Conservation (phyloP, 768 basidiomycete genomes). For the Lentinula boryana region DNA sequence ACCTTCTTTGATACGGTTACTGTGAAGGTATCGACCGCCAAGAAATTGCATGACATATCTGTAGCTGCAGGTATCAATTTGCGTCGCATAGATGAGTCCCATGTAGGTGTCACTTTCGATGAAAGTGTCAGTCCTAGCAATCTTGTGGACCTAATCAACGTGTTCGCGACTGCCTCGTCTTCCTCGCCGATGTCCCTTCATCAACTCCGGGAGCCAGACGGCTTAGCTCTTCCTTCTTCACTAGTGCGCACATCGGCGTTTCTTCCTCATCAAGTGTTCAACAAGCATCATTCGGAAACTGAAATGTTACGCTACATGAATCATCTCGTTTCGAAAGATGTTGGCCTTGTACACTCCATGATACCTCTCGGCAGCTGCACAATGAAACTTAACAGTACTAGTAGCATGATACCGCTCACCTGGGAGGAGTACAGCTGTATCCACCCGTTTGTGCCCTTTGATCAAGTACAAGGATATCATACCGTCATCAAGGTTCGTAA, state of each 20-base stretch:
- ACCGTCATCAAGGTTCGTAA: slow-evolving; percentile 64
- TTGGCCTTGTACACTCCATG: slow-evolving; percentile 94
- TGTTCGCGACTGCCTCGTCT: slow-evolving; percentile 68
- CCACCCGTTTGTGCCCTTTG: slow-evolving; percentile 88
- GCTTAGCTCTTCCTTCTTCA: slow-evolving; percentile 44
- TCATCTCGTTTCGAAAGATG: slow-evolving; percentile 90
- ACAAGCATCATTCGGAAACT: slow-evolving; percentile 96
- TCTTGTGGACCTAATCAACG: slow-evolving; percentile 69
- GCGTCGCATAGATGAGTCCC: slow-evolving; percentile 64
- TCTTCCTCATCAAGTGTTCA: slow-evolving; percentile 88
- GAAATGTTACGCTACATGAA: slow-evolving; percentile 97
- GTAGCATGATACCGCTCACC: slow-evolving; percentile 94
- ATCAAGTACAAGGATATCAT: slow-evolving; percentile 87
- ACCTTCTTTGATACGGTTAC: slow-evolving; percentile 91
- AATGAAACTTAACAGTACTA: slow-evolving; percentile 98
- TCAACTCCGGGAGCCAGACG: slow-evolving; percentile 37
- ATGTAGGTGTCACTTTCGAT: slow-evolving; percentile 87
- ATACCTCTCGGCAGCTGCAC: slow-evolving; percentile 94
- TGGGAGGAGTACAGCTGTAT: slow-evolving; percentile 89
- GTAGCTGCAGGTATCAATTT: slow-evolving; percentile 72
- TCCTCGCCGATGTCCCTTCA: slow-evolving; percentile 37
- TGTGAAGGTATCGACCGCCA: slow-evolving; percentile 57
- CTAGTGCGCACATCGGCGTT: slow-evolving; percentile 62
- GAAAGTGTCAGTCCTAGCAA: slow-evolving; percentile 81
- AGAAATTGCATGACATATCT: slow-evolving; percentile 66